Conservation (phyloP, 2,329 filamentous ascomycete species). For the Botrytis fabae region DNA sequence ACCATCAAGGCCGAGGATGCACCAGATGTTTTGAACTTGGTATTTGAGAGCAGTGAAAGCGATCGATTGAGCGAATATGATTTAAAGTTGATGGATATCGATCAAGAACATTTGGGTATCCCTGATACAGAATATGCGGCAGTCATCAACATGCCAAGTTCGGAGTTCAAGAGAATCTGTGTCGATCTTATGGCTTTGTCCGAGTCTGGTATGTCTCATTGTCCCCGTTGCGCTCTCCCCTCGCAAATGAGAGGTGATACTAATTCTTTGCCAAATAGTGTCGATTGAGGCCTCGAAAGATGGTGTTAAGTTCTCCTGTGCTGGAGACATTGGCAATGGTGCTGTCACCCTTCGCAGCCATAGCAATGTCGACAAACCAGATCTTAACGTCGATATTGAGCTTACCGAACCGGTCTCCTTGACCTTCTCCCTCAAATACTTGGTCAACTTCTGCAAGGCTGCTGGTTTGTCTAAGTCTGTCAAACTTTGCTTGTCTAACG, state of each 20-base stretch:
- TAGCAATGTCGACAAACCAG: slow-evolving; percentile 85
- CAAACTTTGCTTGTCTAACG: slow-evolving; percentile 91
- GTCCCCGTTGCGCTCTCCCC: background rate
- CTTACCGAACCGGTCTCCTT: slow-evolving; percentile 89
- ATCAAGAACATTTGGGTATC: slow-evolving; percentile 98
- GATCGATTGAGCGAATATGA: slow-evolving; percentile 98
- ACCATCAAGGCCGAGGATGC: slow-evolving; percentile 97
- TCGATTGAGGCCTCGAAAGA: slow-evolving; percentile 96
- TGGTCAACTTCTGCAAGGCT: slow-evolving; percentile 99
- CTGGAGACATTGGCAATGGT: slow-evolving; percentile 94
- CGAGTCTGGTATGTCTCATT: slow-evolving; percentile 74
- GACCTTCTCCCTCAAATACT: slow-evolving; percentile 98
- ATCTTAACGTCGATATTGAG: slow-evolving; percentile 82
- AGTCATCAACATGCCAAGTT: slow-evolving; percentile 82
- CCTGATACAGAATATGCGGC: slow-evolving; percentile 98
- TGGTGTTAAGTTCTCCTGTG: slow-evolving; percentile 90
- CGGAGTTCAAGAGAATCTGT: slow-evolving; percentile 93
- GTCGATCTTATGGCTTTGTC: slow-evolving; percentile 88
- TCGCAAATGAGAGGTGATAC: slow-evolving; percentile 5
- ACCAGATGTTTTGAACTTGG: slow-evolving; percentile 90
- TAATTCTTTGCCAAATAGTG: slow-evolving; percentile 56
- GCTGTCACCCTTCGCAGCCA: slow-evolving; percentile 88
- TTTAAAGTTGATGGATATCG: slow-evolving; percentile 99
- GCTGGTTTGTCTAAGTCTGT: slow-evolving; percentile 78
- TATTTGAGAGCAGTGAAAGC: slow-evolving; percentile 86